These are phyloP conservation scores for Linum usitatissimum DNA, from an alignment of 345 rosid genomes.

Conservation along the genomic window DNA sequence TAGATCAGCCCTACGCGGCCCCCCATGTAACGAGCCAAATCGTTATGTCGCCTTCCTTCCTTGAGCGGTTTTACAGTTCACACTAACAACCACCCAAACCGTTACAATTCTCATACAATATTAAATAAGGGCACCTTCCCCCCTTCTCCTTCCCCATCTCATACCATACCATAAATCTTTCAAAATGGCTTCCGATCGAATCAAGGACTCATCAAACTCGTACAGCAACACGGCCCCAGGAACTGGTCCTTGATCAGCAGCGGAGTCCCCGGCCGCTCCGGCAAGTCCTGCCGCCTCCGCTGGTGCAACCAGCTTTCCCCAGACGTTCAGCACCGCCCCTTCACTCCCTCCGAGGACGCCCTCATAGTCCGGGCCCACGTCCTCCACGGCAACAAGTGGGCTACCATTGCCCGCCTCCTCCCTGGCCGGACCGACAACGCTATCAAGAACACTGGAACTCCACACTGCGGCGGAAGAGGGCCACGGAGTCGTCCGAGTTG, in stretches of 20 bases:
- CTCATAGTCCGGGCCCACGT: constrained; percentile 37
- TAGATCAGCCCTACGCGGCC: constrained; percentile 5
- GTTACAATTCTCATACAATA: no score
- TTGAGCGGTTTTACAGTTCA: constrained; percentile 46
- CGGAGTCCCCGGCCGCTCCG: constrained; percentile 49
- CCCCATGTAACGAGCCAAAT: constrained; percentile 21
- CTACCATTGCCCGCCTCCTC: constrained; percentile 47
- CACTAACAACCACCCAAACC: constrained; percentile 21
- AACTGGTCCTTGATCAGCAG: constrained; percentile 61
- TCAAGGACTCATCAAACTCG: constrained; percentile 47
- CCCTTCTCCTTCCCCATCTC: constrained; percentile 6
- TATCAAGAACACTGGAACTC: constrained; percentile 69
- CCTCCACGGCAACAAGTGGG: constrained; percentile 61
- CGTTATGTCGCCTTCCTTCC: no score
- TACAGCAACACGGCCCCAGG: constrained; percentile 48
- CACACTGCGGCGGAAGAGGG: constrained; percentile 31
- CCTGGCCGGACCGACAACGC: constrained; percentile 67
- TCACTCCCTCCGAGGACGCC: constrained; percentile 46
- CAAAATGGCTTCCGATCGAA: constrained; percentile 13
- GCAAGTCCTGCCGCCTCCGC: constrained; percentile 56
- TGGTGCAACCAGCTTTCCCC: constrained; percentile 77
- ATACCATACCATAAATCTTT: neutral
- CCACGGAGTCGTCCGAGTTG: constrained; percentile 26
- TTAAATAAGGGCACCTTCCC: constrained; percentile 8
- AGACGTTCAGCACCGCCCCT: constrained; percentile 52